These are phyloP conservation scores for Astraeus odoratus DNA, from an alignment of 768 basidiomycete species.

Conservation along the genomic window DNA sequence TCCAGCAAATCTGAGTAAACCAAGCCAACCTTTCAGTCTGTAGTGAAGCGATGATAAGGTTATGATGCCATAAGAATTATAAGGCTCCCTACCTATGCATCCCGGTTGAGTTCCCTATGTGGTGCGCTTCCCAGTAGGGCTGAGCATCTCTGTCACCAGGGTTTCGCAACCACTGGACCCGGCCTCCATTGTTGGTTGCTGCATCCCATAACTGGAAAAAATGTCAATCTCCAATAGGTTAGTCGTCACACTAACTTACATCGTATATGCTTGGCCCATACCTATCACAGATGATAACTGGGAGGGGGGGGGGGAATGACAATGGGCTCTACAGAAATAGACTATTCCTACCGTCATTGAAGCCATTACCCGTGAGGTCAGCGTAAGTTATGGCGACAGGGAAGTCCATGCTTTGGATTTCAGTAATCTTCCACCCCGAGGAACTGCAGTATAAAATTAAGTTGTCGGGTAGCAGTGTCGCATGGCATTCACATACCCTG, in stretches of 20 bases:
- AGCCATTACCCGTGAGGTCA: constrained; percentile 13
- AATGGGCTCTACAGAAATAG: no score
- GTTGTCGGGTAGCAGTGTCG: no score
- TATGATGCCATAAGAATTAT: no score
- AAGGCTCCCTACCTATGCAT: constrained; percentile 14
- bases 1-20: no score
- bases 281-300: constrained; percentile 13
- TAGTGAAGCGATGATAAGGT: no score
- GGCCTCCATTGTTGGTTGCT: constrained; percentile 6
- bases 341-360: constrained; percentile 15
- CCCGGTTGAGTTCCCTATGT: constrained; percentile 11
- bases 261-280: constrained; percentile 14
- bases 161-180: constrained; percentile 13
- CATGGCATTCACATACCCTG: no score
- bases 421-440: background rate
- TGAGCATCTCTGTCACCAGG: background rate
- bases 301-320: background rate
- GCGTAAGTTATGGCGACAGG: constrained; percentile 12
- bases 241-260: constrained; percentile 2
- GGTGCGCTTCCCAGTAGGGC: constrained; percentile 5
- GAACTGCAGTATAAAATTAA: background rate
- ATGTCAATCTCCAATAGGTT: background rate
- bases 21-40: no score
- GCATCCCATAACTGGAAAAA: background rate
- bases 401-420: constrained; percentile 10